Percentiles rank a stretch among this genome's conserved stretches.
phyloP scores from a whole-genome alignment of 23 red algal genomes.

The Gracilaria gracilis region DNA sequence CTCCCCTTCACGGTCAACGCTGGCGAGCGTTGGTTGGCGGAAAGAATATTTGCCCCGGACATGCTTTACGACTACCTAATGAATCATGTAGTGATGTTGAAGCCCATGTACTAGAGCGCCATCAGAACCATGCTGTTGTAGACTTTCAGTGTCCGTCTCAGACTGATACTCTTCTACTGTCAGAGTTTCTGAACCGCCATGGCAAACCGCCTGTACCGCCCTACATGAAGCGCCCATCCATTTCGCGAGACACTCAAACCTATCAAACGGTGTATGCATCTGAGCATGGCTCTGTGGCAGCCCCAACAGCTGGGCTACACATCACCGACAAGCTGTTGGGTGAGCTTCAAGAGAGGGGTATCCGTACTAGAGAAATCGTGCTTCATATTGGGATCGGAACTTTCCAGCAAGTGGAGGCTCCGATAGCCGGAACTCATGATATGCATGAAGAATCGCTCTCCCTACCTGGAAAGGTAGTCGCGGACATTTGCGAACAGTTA shows the following conservation, averaged over 20 bases:
- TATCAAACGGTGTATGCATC: constrained; percentile 97
- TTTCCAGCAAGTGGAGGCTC: constrained; percentile 79
- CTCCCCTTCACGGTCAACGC: constrained; percentile 21
- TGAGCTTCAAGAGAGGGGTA: constrained; percentile 37
- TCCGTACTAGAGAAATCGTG: constrained; percentile 56
- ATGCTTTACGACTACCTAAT: constrained; percentile 18
- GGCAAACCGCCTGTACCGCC: constrained; percentile 89
- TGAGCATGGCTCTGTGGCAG: constrained; percentile 84
- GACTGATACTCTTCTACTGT: neutral
- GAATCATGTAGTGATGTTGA: constrained; percentile 21
- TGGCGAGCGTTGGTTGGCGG: constrained; percentile 67
- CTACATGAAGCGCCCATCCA: constrained; percentile 77
- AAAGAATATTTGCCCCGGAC: constrained; percentile 48
- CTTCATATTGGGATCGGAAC: constrained; percentile 97
- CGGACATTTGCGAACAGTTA: constrained; percentile 27
- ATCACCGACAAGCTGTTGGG: constrained; percentile 75
- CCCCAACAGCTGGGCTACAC: constrained; percentile 97
- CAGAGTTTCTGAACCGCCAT: constrained; percentile 58
- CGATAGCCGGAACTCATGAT: constrained; percentile 61
- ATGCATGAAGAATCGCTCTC: constrained; percentile 94
- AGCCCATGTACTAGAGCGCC: constrained; percentile 35
- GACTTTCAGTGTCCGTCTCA: constrained; percentile 14
- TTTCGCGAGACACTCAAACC: constrained; percentile 36
- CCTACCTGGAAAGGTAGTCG: constrained; percentile 57
- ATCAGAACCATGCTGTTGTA: constrained; percentile 36